phyloP scores from a whole-genome alignment of 2,329 filamentous ascomycete genomes.

The Ophiobolus disseminans region DNA sequence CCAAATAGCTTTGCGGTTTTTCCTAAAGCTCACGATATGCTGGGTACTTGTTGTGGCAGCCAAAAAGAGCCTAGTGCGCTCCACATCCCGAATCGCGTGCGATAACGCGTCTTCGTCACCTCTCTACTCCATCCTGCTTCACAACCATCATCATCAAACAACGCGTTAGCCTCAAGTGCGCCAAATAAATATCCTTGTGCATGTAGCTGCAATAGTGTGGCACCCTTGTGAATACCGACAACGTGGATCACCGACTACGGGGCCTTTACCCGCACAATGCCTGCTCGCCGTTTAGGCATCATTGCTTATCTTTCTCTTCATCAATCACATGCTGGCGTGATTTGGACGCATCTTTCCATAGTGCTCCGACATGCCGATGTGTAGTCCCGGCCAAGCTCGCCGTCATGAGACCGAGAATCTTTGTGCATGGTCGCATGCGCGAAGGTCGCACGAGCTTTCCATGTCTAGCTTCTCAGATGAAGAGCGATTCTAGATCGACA shows the following conservation, averaged over 20 bases:
- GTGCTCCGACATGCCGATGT: not conserved
- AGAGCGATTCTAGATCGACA: too few relatives aligned
- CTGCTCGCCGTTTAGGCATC: not conserved
- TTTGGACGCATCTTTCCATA: not conserved
- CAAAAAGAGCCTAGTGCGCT: not conserved
- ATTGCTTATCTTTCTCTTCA: not conserved
- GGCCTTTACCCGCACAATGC: not conserved
- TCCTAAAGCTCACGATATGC: too few relatives aligned
- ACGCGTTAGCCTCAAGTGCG: not conserved
- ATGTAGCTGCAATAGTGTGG: too few relatives aligned
- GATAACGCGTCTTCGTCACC: not conserved
- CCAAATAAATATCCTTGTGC: too few relatives aligned
- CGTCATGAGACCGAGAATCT: not conserved
- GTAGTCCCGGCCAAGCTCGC: not conserved
- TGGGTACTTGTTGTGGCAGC: too few relatives aligned
- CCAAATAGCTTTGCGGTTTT: too few relatives aligned
- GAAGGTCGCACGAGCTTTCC: too few relatives aligned
- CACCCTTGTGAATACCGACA: too few relatives aligned
- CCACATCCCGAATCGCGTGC: conserved; percentile 3
- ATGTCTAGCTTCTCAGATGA: too few relatives aligned
- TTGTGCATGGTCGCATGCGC: too few relatives aligned
- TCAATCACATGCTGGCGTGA: not conserved
- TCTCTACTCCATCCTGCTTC: not conserved
- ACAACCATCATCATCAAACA: not conserved
- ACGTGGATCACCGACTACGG: conserved; percentile 1